phyloP scores from a whole-genome alignment of 78 protist genomes.

The Cyanophora paradoxa region DNA sequence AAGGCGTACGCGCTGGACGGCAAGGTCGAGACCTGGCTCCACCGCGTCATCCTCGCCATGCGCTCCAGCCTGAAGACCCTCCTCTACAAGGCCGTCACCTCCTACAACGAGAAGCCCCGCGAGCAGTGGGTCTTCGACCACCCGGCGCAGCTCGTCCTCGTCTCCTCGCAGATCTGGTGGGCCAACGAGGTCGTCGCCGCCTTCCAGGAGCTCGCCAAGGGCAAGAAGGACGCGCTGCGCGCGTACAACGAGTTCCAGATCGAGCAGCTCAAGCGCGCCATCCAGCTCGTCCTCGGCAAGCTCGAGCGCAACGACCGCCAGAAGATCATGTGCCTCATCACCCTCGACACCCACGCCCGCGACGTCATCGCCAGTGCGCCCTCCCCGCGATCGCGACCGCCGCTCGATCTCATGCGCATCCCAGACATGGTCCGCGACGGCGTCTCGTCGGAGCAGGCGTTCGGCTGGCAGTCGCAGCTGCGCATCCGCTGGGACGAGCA shows the following conservation, averaged over 20 bases:
- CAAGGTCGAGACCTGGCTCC: conserved; percentile 41
- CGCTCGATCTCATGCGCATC: neutral
- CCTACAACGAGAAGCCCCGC: neutral
- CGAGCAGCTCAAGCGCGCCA: neutral
- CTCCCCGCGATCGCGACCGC: neutral
- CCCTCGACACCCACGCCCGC: conserved; percentile 66
- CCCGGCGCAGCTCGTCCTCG: conserved; percentile 30
- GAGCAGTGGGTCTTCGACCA: neutral
- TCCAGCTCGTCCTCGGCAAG: conserved; percentile 19
- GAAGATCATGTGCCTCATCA: conserved; percentile 48
- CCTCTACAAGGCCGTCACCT: conserved; percentile 26
- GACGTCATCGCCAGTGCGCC: conserved; percentile 46
- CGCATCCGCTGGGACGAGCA: neutral
- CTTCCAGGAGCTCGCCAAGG: neutral
- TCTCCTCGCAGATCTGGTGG: conserved; percentile 25
- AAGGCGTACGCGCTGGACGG: conserved; percentile 12
- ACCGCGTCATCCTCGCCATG: neutral
- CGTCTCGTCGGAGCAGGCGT: conserved; percentile 59
- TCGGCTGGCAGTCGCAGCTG: conserved; percentile 38
- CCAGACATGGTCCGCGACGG: conserved; percentile 17
- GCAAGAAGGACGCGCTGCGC: neutral
- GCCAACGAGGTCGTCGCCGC: neutral
- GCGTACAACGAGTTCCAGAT: neutral
- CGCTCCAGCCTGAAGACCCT: neutral
- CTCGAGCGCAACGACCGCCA: conserved; percentile 21